Base-by-base conservation (phyloP, 805 yeast genomes). In the Ogataea philodendri region DNA sequence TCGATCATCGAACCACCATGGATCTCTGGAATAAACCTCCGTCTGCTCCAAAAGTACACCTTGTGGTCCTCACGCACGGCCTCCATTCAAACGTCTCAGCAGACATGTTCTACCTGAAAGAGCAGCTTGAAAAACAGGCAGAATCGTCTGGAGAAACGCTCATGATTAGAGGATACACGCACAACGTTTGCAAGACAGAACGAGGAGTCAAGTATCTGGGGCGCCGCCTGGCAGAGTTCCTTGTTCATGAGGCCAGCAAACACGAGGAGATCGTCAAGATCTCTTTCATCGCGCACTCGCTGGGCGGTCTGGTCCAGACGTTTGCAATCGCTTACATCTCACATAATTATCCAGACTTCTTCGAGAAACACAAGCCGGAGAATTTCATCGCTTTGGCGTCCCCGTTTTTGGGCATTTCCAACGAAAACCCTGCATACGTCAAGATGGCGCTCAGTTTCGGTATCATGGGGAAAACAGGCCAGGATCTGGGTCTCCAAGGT, bases 301-400 rank as follows among this genome's bases (percentile, higher is more conserved):
- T 93, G 16, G 98, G 98, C 11, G 98, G 98, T 0, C 74, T 85
- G 11, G 84, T 84, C 7, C 97, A 90, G 62, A 78, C 95, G 0
- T 90, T 84, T 69, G 95, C 97, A 1, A 67, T 93, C 25, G 93
- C 90, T 3, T 83, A 87, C 54, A 71, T 93, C 22, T 72, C 74
- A 34, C 68, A 67, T 40, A 81, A 74, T 39, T 69, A 78, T 41
- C 94, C 96, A 0, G 71, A 76, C 49, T 77, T 88, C 47, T 88
- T 90, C 53, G 57, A 72, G 10, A 60, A 63, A 9, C 67, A 83
- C 9, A 68, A 72, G 44, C 96, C 97, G 0, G 70, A 80, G 13
- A 84, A 87, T 56, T 86, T 88, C 51, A 70, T 93, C 21, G 70
- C 93, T 0, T 48, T 93, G 48, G 97, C 98, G 0, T 74, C 94